Evolutionary conservation across 768 basidiomycete genomes (phyloP).

Genomic region (Tylopilus cervinicoccineus): DNA sequence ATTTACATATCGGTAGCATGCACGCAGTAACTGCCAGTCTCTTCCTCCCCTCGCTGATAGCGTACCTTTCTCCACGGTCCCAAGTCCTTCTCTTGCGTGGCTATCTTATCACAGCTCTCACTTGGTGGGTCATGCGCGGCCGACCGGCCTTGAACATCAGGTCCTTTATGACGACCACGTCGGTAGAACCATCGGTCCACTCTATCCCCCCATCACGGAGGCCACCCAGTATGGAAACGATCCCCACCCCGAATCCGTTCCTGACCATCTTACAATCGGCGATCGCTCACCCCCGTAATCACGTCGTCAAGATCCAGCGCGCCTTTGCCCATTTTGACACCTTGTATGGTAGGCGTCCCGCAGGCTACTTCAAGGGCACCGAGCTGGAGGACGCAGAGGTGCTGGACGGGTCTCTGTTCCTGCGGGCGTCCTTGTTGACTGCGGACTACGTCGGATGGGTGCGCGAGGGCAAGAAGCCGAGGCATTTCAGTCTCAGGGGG

Average conservation of each 20-base stretch:
- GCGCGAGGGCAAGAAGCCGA: conserved; percentile 32
- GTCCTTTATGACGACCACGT: conserved; percentile 27
- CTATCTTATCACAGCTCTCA: conserved; percentile 22
- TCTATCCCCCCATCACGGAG: neutral
- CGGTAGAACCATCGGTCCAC: conserved; percentile 15
- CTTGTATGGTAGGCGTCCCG: conserved; percentile 26
- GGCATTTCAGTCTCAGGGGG: conserved; percentile 26
- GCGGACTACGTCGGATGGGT: conserved; percentile 36
- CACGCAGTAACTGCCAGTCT: conserved; percentile 29
- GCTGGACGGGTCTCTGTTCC: conserved; percentile 36
- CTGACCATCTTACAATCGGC: conserved; percentile 36
- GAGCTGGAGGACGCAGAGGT: conserved; percentile 29
- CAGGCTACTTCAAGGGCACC: conserved; percentile 27
- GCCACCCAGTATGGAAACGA: conserved; percentile 10
- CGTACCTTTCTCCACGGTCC: conserved; percentile 11
- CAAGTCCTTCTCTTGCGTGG: conserved; percentile 28
- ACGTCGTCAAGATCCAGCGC: conserved; percentile 32
- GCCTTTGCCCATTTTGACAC: conserved; percentile 32
- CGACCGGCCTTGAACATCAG: conserved; percentile 30
- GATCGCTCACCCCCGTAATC: conserved; percentile 34
- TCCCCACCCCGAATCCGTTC: conserved; percentile 35
- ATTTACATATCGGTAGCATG: conserved; percentile 16
- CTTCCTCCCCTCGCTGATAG: conserved; percentile 26
- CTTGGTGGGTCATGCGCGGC: conserved; percentile 30
- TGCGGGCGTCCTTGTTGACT: conserved; percentile 29